phyloP scores from a whole-genome alignment of 768 basidiomycete genomes.

The Xerocomellus intermedius region DNA sequence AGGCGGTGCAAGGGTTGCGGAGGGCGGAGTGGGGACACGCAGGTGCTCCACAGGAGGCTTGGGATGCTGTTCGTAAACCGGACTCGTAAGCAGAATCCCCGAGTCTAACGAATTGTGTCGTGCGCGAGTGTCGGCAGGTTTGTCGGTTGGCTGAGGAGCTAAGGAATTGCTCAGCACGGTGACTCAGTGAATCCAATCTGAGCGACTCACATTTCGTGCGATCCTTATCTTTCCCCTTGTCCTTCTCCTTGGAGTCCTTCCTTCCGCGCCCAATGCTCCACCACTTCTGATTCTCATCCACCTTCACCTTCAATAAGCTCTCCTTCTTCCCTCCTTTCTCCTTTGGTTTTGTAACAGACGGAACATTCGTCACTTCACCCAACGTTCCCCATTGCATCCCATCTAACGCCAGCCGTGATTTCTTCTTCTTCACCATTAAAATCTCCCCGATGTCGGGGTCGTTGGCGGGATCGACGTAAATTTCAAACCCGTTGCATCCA shows the following conservation, averaged over 20 bases:
- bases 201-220: slow-evolving; percentile 33
- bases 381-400: slow-evolving; percentile 55
- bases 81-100: slow-evolving; percentile 34
- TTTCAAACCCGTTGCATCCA: slow-evolving; percentile 60
- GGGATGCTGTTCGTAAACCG: slow-evolving; percentile 16
- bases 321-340: slow-evolving; percentile 38
- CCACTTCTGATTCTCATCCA: slow-evolving; percentile 63
- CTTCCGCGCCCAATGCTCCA: slow-evolving; percentile 78
- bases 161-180: slow-evolving; percentile 1
- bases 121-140: slow-evolving; percentile 36
- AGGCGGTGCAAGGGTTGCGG: slow-evolving; percentile 39
- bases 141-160: slow-evolving; percentile 48
- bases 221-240: slow-evolving; percentile 37
- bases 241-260: slow-evolving; percentile 71
- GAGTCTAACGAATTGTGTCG: slow-evolving; percentile 68
- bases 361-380: slow-evolving; percentile 61
- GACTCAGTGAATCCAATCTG: neutral
- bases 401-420: slow-evolving; percentile 58
- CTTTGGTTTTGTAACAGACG: slow-evolving; percentile 26
- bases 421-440: slow-evolving; percentile 75
- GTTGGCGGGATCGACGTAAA: slow-evolving; percentile 62
- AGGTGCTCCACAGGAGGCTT: slow-evolving; percentile 9
- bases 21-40: slow-evolving; percentile 25
- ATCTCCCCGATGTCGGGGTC: slow-evolving; percentile 71
- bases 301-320: slow-evolving; percentile 38